Base-by-base conservation (phyloP, 352 stramenopile species). In the Phytophthora brassicae region DNA sequence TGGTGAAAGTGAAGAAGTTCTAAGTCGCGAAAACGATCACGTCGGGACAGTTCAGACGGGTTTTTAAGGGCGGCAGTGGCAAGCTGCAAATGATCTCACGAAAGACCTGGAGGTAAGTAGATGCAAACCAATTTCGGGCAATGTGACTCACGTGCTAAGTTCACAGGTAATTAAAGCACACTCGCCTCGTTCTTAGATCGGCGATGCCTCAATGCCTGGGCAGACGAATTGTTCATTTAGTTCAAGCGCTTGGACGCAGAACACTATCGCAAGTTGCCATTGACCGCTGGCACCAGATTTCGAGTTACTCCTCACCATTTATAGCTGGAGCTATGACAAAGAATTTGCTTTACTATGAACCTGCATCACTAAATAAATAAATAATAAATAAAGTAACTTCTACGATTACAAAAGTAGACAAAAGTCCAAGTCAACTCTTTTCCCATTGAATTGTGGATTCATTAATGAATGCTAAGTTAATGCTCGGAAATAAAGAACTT, bases 71-170 rank as follows among this genome's bases (percentile, higher is more conserved):
- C 50, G 68, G 72, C 17, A 49, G 57, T 3, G 48, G 52, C 12
- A 75, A 68, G 8, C 42, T 87, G 35, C 75, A 88, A 50, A 86
- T 85, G 66, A 68, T 84, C 22, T 87, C 68, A 23, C 38, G 84
- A 45, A 91, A 90, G 64, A 82, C 67, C 16, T 93, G 81, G 81
- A 83, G 77, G 79, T 89, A 43, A 31, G 77, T 71, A n/a, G 2
- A 16, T 89, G 72, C 80, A 93, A 52, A 76, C 67, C 23, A 90
- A 93, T 62, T 91, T 90, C 47, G 77, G 77, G 13, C 64, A 84
- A 44, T 90, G 81, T 43, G 64, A 88, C 24, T 44, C 79, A 8
- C 52, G 63, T 9, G 66, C 45, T 23, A 79, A 90, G 56, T 90
- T 90, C 59, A 86, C 77, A 2, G 76, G 74, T 4, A 71, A 54